phyloP scores from a whole-genome alignment of 306 rosid genomes.

The Trichosanthes truncata region DNA sequence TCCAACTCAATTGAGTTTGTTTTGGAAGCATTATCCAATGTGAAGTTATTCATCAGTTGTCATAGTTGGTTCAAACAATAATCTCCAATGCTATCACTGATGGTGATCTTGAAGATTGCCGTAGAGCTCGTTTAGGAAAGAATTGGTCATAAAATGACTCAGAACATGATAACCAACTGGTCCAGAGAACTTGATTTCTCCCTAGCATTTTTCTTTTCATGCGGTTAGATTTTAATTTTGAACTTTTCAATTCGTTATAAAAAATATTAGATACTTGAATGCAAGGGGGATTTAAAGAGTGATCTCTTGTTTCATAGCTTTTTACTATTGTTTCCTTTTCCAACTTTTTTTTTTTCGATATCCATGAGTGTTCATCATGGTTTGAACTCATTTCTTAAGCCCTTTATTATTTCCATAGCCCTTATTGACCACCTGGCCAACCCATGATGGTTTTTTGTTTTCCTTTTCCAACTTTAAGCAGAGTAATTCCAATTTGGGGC shows the following conservation, averaged over 20 bases:
- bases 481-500: too few relatives aligned
- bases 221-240: not conserved
- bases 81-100: not conserved
- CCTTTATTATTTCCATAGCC: too few relatives aligned
- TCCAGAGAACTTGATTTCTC: not conserved
- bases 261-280: not conserved
- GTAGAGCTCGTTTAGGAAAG: not conserved
- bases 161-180: not conserved
- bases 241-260: not conserved
- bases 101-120: not conserved
- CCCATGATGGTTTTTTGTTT: too few relatives aligned
- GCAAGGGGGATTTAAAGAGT: not conserved
- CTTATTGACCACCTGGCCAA: too few relatives aligned
- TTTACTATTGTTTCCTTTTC: too few relatives aligned
- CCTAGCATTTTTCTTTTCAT: not conserved
- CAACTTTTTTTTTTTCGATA: too few relatives aligned
- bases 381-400: too few relatives aligned
- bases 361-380: too few relatives aligned
- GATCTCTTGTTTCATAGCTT: not conserved
- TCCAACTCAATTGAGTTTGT: not conserved
- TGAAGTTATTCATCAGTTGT: not conserved
- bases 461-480: too few relatives aligned
- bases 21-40: not conserved
- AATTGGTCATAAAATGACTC: not conserved
- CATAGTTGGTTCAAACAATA: not conserved